phyloP scores from a whole-genome alignment of 805 yeast species.

The Barnettozyma wickerhamii region DNA sequence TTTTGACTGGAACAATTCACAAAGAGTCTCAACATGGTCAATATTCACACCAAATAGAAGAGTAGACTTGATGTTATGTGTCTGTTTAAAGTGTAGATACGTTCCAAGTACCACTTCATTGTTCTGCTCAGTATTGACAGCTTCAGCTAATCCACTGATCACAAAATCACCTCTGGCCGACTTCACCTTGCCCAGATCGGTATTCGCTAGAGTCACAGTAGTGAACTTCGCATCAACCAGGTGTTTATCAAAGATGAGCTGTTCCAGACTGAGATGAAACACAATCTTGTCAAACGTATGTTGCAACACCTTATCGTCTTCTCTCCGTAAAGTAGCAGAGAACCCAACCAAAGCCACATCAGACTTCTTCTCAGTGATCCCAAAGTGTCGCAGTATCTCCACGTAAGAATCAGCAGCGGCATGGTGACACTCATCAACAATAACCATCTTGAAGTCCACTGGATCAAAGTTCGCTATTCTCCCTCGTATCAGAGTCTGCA shows the following conservation, averaged over 20 bases:
- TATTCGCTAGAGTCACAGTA: constrained; percentile 42
- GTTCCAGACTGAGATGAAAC: constrained; percentile 57
- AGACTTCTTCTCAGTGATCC: constrained; percentile 9
- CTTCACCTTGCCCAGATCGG: constrained; percentile 35
- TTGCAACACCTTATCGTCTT: constrained; percentile 61
- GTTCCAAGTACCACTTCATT: constrained; percentile 54
- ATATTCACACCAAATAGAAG: constrained; percentile 76
- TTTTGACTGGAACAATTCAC: constrained; percentile 45
- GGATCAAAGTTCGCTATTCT: constrained; percentile 55
- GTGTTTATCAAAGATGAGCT: constrained; percentile 66
- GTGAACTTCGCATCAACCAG: constrained; percentile 66
- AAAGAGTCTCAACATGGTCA: constrained; percentile 54
- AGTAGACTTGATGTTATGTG: constrained; percentile 50
- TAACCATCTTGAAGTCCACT: constrained; percentile 59
- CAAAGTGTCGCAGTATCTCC: constrained; percentile 54
- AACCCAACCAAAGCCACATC: constrained; percentile 69
- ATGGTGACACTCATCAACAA: constrained; percentile 93
- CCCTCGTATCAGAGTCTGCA: constrained; percentile 54
- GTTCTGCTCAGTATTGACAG: constrained; percentile 48
- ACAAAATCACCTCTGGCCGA: constrained; percentile 48
- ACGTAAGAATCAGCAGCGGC: constrained; percentile 69
- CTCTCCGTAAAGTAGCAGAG: constrained; percentile 80
- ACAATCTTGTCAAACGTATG: constrained; percentile 68
- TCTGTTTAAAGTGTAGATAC: constrained; percentile 40
- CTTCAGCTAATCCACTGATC: constrained; percentile 43